Base-by-base conservation (phyloP, 2,329 filamentous ascomycete genomes). In the Ophiocordyceps polyrhachis-furcata region DNA sequence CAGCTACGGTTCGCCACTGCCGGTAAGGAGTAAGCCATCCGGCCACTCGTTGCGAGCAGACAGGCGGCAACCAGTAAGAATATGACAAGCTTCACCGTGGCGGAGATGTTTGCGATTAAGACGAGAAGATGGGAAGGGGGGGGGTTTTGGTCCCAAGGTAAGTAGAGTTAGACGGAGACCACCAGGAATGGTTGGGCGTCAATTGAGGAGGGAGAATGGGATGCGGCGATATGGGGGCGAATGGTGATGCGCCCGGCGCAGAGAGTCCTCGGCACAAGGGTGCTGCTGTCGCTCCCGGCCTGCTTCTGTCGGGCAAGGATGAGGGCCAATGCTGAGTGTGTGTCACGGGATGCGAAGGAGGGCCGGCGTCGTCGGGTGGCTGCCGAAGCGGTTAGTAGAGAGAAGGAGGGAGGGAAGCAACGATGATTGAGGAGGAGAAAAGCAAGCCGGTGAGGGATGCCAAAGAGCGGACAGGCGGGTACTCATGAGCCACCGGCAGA, bases 391-490 rank as follows among this genome's bases (percentile, higher is more conserved):
- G 35, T 44, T 48, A 37, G 42, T 42, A 20, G 43, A 43, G 25
- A 37, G 53, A 54, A 48, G 57, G 21, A 6, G 21, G 21, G 21
- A 23, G 21, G 21, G 21, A 23, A 23, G 21, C 21, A 23, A 57
- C 51, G 55, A 59, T 56, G 50, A 53, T 59, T 54, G 54, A 49
- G 54, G 52, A 55, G 58, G 57, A 53, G 53, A 58, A 58, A 61
- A 56, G 59, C 57, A 56, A 60, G 58, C 62, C 62, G 62, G 61
- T 63, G 60, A 64, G 56, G 6, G 53, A 59, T 51, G 53, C 53
- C 53, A 50, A 60, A 49, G 53, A 58, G 57, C 60, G 58, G 58
- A 62, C 58, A 62, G 60, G 63, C 61, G 61, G 61, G 60, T 62
- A 62, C 56, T 38, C 43, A 31, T 31, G 20, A 23, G 41, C 21